Percentiles rank a stretch among this genome's conserved stretches.
These are phyloP conservation scores for Trametes sp. DNA, from an alignment of 1,284 basidiomycete species.

Conservation along the genomic window DNA sequence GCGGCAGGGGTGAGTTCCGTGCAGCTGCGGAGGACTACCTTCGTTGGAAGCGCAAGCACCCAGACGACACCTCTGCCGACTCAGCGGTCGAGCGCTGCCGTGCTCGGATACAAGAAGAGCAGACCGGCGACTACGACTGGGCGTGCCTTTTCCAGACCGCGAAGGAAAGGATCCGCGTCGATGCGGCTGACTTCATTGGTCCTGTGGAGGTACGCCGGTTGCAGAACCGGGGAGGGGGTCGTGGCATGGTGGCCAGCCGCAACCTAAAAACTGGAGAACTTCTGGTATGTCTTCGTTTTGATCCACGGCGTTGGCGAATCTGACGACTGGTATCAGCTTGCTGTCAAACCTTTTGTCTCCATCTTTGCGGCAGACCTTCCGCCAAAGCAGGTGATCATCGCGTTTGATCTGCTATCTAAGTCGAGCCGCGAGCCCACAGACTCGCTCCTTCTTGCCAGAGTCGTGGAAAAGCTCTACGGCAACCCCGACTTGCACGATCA, in stretches of 20 bases:
- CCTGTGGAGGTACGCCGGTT: slow-evolving; percentile 24
- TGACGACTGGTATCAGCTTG: slow-evolving; percentile 23
- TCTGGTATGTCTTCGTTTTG: slow-evolving; percentile 19
- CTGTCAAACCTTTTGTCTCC: slow-evolving; percentile 30
- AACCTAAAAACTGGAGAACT: slow-evolving; percentile 29
- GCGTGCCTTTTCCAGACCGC: slow-evolving; percentile 22
- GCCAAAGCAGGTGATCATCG: slow-evolving; percentile 10
- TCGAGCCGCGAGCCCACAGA: slow-evolving; percentile 15
- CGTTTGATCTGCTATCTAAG: slow-evolving; percentile 26
- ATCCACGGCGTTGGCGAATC: neutral
- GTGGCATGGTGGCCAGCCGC: slow-evolving; percentile 27
- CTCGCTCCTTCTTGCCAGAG: slow-evolving; percentile 15
- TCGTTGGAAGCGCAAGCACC: slow-evolving; percentile 19
- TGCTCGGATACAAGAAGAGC: slow-evolving; percentile 19
- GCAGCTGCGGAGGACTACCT: slow-evolving; percentile 21
- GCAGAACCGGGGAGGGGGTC: slow-evolving; percentile 30
- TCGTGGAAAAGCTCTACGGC: slow-evolving; percentile 31
- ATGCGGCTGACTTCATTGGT: slow-evolving; percentile 32
- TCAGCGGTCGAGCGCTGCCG: slow-evolving; percentile 26
- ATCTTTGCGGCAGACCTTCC: slow-evolving; percentile 24
- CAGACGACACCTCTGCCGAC: slow-evolving; percentile 17
- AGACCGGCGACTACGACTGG: slow-evolving; percentile 32
- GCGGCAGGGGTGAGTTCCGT: slow-evolving; percentile 24
- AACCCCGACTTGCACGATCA: slow-evolving; percentile 31
- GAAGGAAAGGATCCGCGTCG: slow-evolving; percentile 21